Percentiles rank a stretch among this genome's conserved stretches.
phyloP scores from a whole-genome alignment of 1,139 yeast genomes.

The Diutina pseudorugosa region DNA sequence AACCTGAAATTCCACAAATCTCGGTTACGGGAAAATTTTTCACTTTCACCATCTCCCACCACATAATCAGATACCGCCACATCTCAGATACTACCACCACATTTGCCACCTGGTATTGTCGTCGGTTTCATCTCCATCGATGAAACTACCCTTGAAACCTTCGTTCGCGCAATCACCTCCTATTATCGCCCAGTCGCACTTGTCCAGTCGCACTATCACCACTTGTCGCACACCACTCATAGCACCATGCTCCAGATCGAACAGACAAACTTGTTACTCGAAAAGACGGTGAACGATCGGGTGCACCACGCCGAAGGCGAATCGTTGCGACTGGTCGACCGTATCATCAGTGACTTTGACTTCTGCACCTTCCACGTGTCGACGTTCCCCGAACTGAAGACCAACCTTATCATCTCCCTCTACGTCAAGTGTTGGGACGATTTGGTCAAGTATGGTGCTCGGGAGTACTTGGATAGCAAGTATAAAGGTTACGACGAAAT shows the following conservation, averaged over 20 bases:
- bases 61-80: too few species aligned
- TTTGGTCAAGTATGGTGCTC: slow-evolving; percentile 54
- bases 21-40: too few species aligned
- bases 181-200: too few species aligned
- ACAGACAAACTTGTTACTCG: slow-evolving; percentile 29
- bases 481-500: slow-evolving; percentile 23
- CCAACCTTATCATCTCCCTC: slow-evolving; percentile 54
- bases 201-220: background rate
- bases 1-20: too few species aligned
- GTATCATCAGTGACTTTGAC: slow-evolving; percentile 89
- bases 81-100: too few species aligned
- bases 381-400: slow-evolving; percentile 57
- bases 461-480: slow-evolving; percentile 26
- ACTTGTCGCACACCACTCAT: background rate
- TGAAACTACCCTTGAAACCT: too few species aligned
- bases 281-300: slow-evolving; percentile 29
- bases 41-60: too few species aligned
- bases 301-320: slow-evolving; percentile 21
- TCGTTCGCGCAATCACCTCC: too few species aligned
- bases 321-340: slow-evolving; percentile 50
- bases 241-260: slow-evolving; percentile 31
- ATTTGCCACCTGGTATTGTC: too few species aligned
- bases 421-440: slow-evolving; percentile 71
- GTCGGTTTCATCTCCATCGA: too few species aligned
- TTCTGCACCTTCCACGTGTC: slow-evolving; percentile 89